Conservation (phyloP, 257 asterid genomes). For the Przewalskia tangutica region DNA sequence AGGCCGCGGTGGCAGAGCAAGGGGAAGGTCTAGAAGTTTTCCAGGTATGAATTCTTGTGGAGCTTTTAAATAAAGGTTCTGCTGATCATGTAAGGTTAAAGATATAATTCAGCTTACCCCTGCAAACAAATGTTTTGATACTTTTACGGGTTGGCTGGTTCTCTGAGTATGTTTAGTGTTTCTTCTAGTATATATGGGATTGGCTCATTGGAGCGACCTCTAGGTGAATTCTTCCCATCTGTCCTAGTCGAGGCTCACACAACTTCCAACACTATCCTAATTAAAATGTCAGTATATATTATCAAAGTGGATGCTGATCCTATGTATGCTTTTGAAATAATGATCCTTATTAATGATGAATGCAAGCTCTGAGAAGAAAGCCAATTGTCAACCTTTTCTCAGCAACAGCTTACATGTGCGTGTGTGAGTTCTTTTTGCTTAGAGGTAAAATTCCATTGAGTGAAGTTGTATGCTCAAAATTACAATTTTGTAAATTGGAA, state of each 20-base stretch:
- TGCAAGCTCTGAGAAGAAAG: background rate
- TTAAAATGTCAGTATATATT: too few relatives aligned
- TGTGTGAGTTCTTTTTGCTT: background rate
- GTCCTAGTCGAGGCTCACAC: background rate
- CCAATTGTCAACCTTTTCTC: background rate
- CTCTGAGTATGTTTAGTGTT: background rate
- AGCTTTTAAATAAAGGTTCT: background rate
- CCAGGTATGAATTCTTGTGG: constrained; percentile 26
- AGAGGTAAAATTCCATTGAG: background rate
- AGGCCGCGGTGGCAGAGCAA: constrained; percentile 81
- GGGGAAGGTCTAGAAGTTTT: constrained; percentile 69
- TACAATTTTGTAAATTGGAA: background rate
- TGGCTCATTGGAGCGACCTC: background rate
- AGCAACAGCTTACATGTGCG: background rate
- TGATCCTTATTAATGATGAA: background rate
- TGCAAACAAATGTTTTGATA: background rate
- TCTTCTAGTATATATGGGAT: background rate
- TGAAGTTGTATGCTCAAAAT: background rate
- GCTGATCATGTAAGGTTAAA: background rate
- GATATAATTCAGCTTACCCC: background rate
- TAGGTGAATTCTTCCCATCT: background rate
- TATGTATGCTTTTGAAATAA: background rate
- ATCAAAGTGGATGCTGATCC: too few relatives aligned
- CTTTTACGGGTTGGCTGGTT: background rate
- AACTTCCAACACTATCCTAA: background rate